phyloP scores from a whole-genome alignment of 2,329 filamentous ascomycete genomes.

The Teratosphaeria zuluensis region DNA sequence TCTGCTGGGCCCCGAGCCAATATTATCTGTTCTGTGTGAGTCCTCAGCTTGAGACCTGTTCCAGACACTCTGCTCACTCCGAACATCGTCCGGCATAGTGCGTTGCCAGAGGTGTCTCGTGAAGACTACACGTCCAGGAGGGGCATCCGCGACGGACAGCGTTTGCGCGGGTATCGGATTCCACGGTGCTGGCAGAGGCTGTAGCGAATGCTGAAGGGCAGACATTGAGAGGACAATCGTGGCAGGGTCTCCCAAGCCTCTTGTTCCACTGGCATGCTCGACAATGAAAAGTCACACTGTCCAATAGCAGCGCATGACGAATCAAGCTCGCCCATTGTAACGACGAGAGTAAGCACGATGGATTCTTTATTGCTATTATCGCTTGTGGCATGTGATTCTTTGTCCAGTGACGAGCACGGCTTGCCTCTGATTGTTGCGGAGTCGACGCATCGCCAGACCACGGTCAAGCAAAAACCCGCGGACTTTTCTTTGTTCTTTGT shows the following conservation, averaged over 20 bases:
- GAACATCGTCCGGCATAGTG: slow-evolving; percentile 24
- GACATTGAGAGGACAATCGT: slow-evolving; percentile 21
- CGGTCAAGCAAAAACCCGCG: slow-evolving; percentile 5
- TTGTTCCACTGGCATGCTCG: slow-evolving; percentile 24
- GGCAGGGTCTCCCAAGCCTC: slow-evolving; percentile 21
- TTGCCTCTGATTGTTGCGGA: slow-evolving; percentile 23
- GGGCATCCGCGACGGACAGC: slow-evolving; percentile 15
- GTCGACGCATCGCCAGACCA: slow-evolving; percentile 13
- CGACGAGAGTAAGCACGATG: slow-evolving; percentile 12
- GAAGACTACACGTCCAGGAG: slow-evolving; percentile 22
- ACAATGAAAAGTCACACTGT: slow-evolving; percentile 21
- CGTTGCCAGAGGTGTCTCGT: slow-evolving; percentile 29
- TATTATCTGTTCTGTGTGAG: slow-evolving; percentile 13
- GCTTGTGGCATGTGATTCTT: slow-evolving; percentile 23
- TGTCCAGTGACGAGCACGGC: slow-evolving; percentile 24
- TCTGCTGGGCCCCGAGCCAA: slow-evolving; percentile 11
- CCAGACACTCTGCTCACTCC: slow-evolving; percentile 19
- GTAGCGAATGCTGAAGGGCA: slow-evolving; percentile 15
- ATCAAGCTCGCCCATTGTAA: slow-evolving; percentile 17
- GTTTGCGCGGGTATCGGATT: slow-evolving; percentile 12
- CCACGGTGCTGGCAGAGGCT: slow-evolving; percentile 10
- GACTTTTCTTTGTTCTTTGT: slow-evolving; percentile 27
- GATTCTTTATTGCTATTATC: slow-evolving; percentile 26
- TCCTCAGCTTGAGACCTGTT: slow-evolving; percentile 24
- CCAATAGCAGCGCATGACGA: slow-evolving; percentile 22